phyloP scores from a whole-genome alignment of 768 basidiomycete species.

The Russula olivacea region DNA sequence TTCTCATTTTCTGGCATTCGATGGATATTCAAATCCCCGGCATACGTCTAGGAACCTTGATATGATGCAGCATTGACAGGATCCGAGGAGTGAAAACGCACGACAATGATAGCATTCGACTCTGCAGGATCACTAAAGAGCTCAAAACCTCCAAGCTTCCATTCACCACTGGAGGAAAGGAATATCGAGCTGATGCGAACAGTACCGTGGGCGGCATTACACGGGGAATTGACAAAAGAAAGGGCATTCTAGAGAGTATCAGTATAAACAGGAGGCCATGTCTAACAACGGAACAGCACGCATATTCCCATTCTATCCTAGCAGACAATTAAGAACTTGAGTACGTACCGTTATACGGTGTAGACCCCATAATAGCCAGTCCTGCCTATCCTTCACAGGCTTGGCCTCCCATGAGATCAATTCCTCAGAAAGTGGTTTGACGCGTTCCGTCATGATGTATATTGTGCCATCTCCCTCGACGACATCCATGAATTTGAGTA shows the following conservation, averaged over 20 bases:
- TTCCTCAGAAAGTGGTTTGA: slow-evolving; percentile 62
- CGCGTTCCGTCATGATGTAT: slow-evolving; percentile 92
- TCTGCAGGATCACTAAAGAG: slow-evolving; percentile 80
- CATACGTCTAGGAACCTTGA: slow-evolving; percentile 50
- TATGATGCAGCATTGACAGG: slow-evolving; percentile 21
- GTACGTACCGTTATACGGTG: slow-evolving; percentile 77
- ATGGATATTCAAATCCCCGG: slow-evolving; percentile 52
- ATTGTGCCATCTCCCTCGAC: slow-evolving; percentile 84
- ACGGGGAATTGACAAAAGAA: slow-evolving; percentile 83
- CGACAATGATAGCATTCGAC: slow-evolving; percentile 71
- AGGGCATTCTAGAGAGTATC: slow-evolving; percentile 61
- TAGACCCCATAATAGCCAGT: slow-evolving; percentile 92
- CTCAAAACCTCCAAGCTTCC: slow-evolving; percentile 95
- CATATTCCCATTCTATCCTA: slow-evolving; percentile 1
- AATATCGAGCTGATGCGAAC: slow-evolving; percentile 73
- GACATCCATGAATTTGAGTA: slow-evolving; percentile 92
- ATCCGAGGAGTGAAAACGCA: slow-evolving; percentile 38
- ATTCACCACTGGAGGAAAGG: slow-evolving; percentile 90
- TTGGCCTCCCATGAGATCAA: slow-evolving; percentile 60
- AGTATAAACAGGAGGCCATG: neutral
- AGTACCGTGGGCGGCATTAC: slow-evolving; percentile 78
- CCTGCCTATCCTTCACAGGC: slow-evolving; percentile 60
- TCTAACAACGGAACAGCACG: neutral
- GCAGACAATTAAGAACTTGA: neutral
- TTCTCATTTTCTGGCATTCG: slow-evolving; percentile 87